Evolutionary conservation across 805 yeast species (phyloP), one percentile per base, ranked within the genome.

Genomic region (Zygoascus biomembranicola): DNA sequence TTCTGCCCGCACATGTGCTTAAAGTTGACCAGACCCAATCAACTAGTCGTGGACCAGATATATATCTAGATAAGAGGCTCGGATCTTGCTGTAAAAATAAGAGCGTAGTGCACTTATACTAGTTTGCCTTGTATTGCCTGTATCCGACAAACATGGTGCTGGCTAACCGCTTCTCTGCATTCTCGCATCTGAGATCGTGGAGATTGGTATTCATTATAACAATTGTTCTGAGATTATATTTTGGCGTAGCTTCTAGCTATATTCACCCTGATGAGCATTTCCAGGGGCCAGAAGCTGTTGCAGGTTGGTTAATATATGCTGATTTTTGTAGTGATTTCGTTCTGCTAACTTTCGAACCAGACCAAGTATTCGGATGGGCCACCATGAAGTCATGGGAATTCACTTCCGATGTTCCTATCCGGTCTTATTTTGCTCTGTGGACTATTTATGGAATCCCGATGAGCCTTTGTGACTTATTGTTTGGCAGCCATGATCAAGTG

Each of bases 221-320:
- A 9, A 67, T 82, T 2, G 73, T 74, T 0, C 60, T 79, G 28
- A 65, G 88, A 50, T 69, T 85, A 20, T 70, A 77, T 26, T 71
- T 88, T 46, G 82, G 86, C 0, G 65, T 86, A 1, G 80, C 85
- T 52, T 77, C 85, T 32, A 87, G 97, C 0, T 94, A 95, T 65
- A 82, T 94, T 48, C 99, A 95, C 61, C 99, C 99, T 0, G 99
- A 94, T 73, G 99, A 94, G 70, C 97, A 90, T 66, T 87, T 88
- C 66, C 99, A 95, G 66, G 79, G 84, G n/a, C 78, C 95, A 48
- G 95, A 90, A 66, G 84, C 85, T 0, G 63, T 92, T 23, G 74
- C 82, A 11, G 65, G 68, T 61, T 65, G 67, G 62, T 57, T 46
- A 45, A 39, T 41, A n/a, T 5, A n/a, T 8, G n/a, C n/a, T n/a